Conservation (phyloP, 2,329 filamentous ascomycete species). For the Pestalotiopsis sp. region DNA sequence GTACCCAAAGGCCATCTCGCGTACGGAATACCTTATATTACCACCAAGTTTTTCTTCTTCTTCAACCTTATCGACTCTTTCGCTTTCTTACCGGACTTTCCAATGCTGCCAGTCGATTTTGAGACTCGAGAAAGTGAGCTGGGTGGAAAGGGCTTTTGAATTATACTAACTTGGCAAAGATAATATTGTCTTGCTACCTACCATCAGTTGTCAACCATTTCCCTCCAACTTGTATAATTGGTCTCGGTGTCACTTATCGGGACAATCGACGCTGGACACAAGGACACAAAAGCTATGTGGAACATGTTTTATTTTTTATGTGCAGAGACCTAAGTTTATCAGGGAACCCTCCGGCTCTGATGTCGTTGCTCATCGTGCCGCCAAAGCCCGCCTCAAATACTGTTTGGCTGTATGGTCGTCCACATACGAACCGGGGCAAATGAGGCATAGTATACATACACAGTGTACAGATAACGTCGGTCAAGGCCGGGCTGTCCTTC, state of each 20-base stretch:
- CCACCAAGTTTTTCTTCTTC: too few species aligned
- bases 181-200: too few species aligned
- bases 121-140: too few species aligned
- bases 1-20: background rate
- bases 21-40: background rate
- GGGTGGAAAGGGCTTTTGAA: too few species aligned
- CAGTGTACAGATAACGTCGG: background rate
- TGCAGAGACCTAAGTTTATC: background rate
- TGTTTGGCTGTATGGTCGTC: background rate
- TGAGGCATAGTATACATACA: background rate
- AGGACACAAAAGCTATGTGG: background rate
- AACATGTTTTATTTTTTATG: background rate
- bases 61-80: too few species aligned
- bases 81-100: too few species aligned
- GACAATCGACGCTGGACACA: background rate
- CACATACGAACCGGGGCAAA: background rate
- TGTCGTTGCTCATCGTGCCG: background rate
- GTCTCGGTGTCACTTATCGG: too few species aligned
- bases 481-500: background rate
- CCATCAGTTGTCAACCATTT: too few species aligned
- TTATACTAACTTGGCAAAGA: too few species aligned
- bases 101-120: too few species aligned
- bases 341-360: background rate
- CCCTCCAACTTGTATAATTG: too few species aligned
- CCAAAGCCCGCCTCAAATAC: background rate